Base-by-base conservation (phyloP, 2,329 filamentous ascomycete species). In the Falciphora oryzae region DNA sequence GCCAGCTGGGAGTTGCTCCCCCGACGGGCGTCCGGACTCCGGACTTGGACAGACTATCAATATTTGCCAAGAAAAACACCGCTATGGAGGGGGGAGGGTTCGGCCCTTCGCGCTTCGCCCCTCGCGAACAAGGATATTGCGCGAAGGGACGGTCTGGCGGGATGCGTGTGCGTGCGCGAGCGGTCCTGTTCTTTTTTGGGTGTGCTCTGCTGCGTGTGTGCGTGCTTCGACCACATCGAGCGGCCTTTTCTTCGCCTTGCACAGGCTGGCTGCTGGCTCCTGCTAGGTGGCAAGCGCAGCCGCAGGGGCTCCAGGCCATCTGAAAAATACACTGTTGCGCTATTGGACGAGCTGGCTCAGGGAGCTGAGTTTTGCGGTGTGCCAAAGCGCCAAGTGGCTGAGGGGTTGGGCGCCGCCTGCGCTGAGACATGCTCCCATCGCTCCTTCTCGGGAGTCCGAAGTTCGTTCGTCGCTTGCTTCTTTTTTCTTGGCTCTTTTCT, bases 1-100 rank as follows among this genome's bases (percentile, higher is more conserved):
- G 25, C n/a, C 35, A 28, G 6, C 28, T 53, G 22, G 25, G 14
- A 29, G 44, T 62, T 62, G 50, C 35, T 62, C 60, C 60, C 60
- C 60, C 60, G 60, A 13, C 60, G 60, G 60, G 60, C 60, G 38
- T 62, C 60, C 60, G 60, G 60, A 28, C 38, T 29, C 16, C 60
- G 28, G 32, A 44, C 60, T 53, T 62, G 38, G 35, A 25, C 38
- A 62, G 29, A 29, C 22, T 38, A 50, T 62, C 35, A 62, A n/a
- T 50, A 27, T 44, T 16, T 62, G 50, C 60, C 57, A 22, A 31
- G 57, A 62, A 13, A 61, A 38, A 61, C 16, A 16, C 16, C 38
- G 8, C 25, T 7, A 18, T 38, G 14, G 35, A 38, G 35, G 35
- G 35, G 32, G 11, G 32, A 38, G 35, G 35, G 13, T 25, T 62